Conservation (phyloP, 116 monocot species). For the Thalassia testudinum region DNA sequence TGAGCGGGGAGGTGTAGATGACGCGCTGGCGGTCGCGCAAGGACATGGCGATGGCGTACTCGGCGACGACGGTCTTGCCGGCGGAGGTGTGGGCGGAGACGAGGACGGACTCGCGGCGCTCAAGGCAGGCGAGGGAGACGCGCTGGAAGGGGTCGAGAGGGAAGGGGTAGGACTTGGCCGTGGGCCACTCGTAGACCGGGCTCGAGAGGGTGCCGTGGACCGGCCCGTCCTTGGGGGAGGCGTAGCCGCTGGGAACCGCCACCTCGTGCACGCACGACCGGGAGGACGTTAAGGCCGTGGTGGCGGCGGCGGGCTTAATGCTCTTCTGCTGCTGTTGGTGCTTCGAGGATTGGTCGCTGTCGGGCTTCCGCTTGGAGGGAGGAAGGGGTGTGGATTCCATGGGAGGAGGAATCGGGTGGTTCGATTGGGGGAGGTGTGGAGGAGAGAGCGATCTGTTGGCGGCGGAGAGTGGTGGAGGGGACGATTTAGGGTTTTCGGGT, state of each 20-base stretch:
- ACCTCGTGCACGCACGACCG: too few relatives aligned
- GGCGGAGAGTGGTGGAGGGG: too few relatives aligned
- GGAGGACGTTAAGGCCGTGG: too few relatives aligned
- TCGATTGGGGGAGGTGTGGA: too few relatives aligned
- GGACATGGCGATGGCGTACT: constrained; percentile 95
- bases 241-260: constrained; percentile 56
- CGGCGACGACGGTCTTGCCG: constrained; percentile 91
- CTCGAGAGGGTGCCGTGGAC: constrained; percentile 56
- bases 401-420: too few relatives aligned
- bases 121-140: constrained; percentile 80
- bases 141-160: constrained; percentile 80
- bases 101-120: constrained; percentile 78
- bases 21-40: constrained; percentile 89
- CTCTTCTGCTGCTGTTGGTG: too few relatives aligned
- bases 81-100: constrained; percentile 98
- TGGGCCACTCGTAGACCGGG: constrained; percentile 50
- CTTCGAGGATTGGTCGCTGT: too few relatives aligned
- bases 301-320: too few relatives aligned
- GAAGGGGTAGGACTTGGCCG: constrained; percentile 87
- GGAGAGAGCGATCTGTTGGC: too few relatives aligned
- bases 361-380: too few relatives aligned
- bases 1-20: constrained; percentile 92
- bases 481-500: too few relatives aligned
- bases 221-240: constrained; percentile 32
- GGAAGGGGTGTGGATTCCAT: too few relatives aligned